Evolutionary conservation across 2,329 filamentous ascomycete species (phyloP).

Genomic region (Ceratocystis destructans): DNA sequence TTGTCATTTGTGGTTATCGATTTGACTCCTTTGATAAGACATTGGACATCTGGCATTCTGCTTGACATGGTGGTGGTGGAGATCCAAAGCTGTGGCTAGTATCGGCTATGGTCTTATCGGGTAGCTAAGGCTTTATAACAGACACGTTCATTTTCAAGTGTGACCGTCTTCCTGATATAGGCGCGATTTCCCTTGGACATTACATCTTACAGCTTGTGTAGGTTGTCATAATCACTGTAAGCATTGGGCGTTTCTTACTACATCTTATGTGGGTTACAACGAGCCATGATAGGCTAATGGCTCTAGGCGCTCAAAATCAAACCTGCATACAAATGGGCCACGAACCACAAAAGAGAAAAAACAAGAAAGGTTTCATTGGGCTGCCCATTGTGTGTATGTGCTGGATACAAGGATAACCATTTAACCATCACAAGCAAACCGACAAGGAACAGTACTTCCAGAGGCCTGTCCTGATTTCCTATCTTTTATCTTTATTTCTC

Average conservation of each 20-base stretch:
- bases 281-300: no score
- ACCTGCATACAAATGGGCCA: no score
- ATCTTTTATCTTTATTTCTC: neutral
- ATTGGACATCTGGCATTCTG: neutral
- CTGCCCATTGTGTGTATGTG: neutral
- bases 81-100: neutral
- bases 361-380: neutral
- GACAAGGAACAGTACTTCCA: neutral
- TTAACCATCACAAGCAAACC: neutral
- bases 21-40: neutral
- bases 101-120: neutral
- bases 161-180: neutral
- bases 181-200: neutral
- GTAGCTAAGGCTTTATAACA: neutral
- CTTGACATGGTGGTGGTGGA: neutral
- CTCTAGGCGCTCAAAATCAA: no score
- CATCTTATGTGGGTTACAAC: no score
- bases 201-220: neutral
- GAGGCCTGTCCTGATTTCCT: neutral
- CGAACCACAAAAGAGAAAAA: no score
- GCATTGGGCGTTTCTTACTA: no score
- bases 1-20: neutral
- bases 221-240: no score
- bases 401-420: neutral
- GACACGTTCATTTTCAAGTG: neutral